Base-by-base conservation (phyloP, 2,329 filamentous ascomycete species). In the Fusarium kyushuense region DNA sequence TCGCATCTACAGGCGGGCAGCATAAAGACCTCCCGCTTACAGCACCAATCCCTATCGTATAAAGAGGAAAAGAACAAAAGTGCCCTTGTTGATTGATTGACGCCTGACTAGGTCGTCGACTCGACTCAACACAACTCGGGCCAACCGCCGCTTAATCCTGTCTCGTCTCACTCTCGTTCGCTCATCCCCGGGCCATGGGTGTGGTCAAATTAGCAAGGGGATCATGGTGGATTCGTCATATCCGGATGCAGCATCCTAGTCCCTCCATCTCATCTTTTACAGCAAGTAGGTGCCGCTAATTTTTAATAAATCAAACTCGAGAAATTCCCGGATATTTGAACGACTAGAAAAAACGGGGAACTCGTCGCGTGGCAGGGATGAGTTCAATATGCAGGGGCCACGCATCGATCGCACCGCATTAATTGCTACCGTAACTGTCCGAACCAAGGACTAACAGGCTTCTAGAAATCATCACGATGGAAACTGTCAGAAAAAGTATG, bases 171-270 rank as follows among this genome's bases (percentile, higher is more conserved):
- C 61, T 43, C 54, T 41, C 43, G 25, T 36, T 69, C 60, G 61
- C 61, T 61, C 66, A 63, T 67, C 45, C 61, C 65, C 53, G 66
- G 66, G 46, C 49, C 41, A 66, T 47, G 56, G 57, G 52, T 43
- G 25, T 23, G 35, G 55, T 30, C 63, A 64, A 70, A 64, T 69
- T 67, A 64, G 53, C 63, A 63, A 70, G 66, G 66, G 66, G 59
- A 38, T 36, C 43, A 32, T 33, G 42, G 62, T 67, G 62, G 63
- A 38, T 67, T 57, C 38, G 16, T 53, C 27, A 48, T 59, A 35
- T 46, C 57, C 32, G 35, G 32, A 27, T 40, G 23, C 29, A 30
- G 14, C 23, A 27, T 23, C 13, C 27, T 29, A 45, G 11, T 25
- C 47, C 46, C 32, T 29, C 47, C 33, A 51, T 51, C 17, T 51